Evolutionary conservation across 495 filamentous ascomycete genomes (phyloP).

Genomic region (Hypoxylon fragiforme): DNA sequence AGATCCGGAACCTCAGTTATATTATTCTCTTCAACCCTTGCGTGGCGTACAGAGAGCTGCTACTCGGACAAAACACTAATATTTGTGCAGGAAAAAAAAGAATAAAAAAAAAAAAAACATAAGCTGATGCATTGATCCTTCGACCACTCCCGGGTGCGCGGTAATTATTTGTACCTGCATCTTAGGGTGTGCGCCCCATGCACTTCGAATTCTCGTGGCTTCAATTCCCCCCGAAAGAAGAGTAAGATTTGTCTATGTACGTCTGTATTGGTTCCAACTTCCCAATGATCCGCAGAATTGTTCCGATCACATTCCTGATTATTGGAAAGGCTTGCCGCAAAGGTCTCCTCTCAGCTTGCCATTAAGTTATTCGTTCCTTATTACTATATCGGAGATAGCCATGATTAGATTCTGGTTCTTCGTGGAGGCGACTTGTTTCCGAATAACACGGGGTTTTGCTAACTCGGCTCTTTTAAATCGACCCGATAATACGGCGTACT

Average conservation of each 20-base stretch:
- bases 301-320: slow-evolving; percentile 25
- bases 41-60: slow-evolving; percentile 24
- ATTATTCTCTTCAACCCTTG: slow-evolving; percentile 16
- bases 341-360: slow-evolving; percentile 9
- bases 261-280: slow-evolving; percentile 5
- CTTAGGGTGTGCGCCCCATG: slow-evolving; percentile 10
- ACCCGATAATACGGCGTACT: too few relatives aligned
- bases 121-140: too few relatives aligned
- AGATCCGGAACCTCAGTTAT: slow-evolving; percentile 20
- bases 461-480: too few relatives aligned
- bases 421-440: too few relatives aligned
- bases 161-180: slow-evolving; percentile 26
- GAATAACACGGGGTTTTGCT: too few relatives aligned
- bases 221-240: slow-evolving; percentile 3
- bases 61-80: too few relatives aligned
- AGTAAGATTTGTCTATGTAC: not conserved
- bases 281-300: slow-evolving; percentile 3
- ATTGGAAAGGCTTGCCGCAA: slow-evolving; percentile 22
- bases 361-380: slow-evolving; percentile 16
- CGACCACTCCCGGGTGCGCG: slow-evolving; percentile 3
- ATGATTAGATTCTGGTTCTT: too few relatives aligned
- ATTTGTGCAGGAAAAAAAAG: too few relatives aligned
- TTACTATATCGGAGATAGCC: too few relatives aligned
- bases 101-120: too few relatives aligned
- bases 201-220: slow-evolving; percentile 28